These are phyloP conservation scores for Talaromyces atroroseus DNA, from an alignment of 2,329 filamentous ascomycete species.

Conservation along the genomic window DNA sequence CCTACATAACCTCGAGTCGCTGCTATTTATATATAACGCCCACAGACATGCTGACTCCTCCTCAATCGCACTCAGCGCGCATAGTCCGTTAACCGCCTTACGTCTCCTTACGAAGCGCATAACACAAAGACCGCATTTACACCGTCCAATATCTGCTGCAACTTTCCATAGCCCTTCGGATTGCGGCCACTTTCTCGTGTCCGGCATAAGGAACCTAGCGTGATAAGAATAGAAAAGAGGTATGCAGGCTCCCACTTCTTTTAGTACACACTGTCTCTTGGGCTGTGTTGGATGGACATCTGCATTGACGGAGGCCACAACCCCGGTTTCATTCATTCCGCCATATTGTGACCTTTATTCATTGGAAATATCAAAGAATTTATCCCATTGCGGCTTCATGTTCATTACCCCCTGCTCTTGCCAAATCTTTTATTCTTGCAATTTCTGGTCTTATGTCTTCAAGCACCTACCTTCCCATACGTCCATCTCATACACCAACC, in stretches of 20 bases:
- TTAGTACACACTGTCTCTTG: constrained; percentile 2
- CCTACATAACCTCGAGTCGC: neutral
- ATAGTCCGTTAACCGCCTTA: neutral
- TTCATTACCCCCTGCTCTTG: neutral
- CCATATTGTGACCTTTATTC: neutral
- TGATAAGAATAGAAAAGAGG: neutral
- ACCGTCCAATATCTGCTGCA: neutral
- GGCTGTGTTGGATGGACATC: neutral
- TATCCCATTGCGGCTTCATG: neutral
- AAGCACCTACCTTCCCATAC: neutral
- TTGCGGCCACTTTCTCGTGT: neutral
- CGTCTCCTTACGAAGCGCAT: neutral
- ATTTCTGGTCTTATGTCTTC: neutral
- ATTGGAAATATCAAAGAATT: neutral
- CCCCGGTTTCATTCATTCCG: neutral
- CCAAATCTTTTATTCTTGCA: neutral
- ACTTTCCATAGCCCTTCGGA: neutral
- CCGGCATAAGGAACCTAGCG: neutral
- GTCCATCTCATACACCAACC: neutral
- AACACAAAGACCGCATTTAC: neutral
- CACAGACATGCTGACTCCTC: neutral
- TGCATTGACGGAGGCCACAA: neutral
- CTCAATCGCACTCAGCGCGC: neutral
- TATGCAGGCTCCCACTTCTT: neutral
- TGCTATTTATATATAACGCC: neutral